Evolutionary conservation across 164 flowering plant genomes (phyloP), one percentile per base, ranked within the genome.

Genomic region (Macadamia tetraphylla): DNA sequence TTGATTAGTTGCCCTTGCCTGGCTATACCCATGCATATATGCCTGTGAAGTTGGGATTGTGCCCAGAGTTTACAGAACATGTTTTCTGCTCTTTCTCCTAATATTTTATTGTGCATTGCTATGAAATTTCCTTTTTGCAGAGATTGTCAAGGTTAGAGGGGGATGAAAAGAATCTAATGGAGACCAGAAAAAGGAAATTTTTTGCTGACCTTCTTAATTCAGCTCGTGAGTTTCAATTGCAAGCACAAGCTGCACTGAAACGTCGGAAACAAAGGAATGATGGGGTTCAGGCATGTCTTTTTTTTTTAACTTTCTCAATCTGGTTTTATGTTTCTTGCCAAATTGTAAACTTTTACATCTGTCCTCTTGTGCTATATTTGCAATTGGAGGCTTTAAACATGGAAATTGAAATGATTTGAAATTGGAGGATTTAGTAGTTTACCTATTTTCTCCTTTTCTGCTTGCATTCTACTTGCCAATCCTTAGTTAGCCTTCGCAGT

Each of bases 201-300:
- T 95, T 95, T 75, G 84, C 92, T 14, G 99, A 92, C 68, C 61
- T 95, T 68, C 86, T 92, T 60, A 88, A 95, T 80, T 81, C 91
- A 29, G 86, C 86, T 32, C 91, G 99, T 73, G 99, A 95, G 58
- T 84, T 87, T 67, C 94, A 91, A 74, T 79, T 91, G 70, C 95
- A 89, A 83, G 85, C 79, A 65, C 95, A 88, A 77, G 94, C 98
- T 74, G 60, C 88, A 64, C 64, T 84, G 79, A 92, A 87, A 76
- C 92, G 97, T 44, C 78, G 95, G 60, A 95, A 91, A 76, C 96
- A 87, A 71, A 83, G 95, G 82, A 95, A 93, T 78, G 99, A 92
- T 78, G 88, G 90, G 42, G 78, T 95, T 65, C 94, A 84, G 93
- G 99, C 74, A 74, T 74, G 76, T 15, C 60, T 6, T 6, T 10